Evolutionary conservation across 192 early-diverging fungal species (phyloP), one percentile per base, ranked within the genome.

Genomic region (Linnemannia hyalina): DNA sequence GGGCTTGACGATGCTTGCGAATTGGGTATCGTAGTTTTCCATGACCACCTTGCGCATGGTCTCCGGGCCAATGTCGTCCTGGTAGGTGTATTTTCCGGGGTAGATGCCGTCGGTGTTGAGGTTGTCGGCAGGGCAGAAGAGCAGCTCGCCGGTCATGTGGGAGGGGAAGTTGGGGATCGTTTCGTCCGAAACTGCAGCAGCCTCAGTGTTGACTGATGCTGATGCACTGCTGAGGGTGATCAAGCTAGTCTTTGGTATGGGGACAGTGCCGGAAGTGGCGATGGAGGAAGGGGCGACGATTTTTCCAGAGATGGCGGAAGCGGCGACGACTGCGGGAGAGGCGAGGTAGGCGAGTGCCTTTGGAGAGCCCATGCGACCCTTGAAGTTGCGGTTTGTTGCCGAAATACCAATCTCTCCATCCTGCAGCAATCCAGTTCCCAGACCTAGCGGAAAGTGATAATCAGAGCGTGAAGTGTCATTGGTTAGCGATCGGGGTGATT

Each of bases 61-160:
- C 70, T 96, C 97, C 10, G 93, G 91, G 13, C 94, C 92, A 85
- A 99, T 93, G 79, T 99, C 97, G 85, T 99, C 98, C 81, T 97
- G 94, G 84, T 99, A 99, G 6, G 98, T 99, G 90, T 99, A 99
- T 83, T 98, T 98, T 55, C 98, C 98, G 8, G 98, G 97, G 82
- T 99, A 99, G 74, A 99, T 99, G 46, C 96, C 98, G 90, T 99
- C 98, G 11, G 98, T 99, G 90, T 99, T 99, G 74, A 99, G 91
- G 88, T 99, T 99, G 91, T 99, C 98, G 10, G 93, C 93, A 23
- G 94, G 95, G 78, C 95, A 95, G 87, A 97, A 99, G 32, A 99
- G 52, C 13, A 99, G 82, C 76, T 97, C 96, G 70, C 98, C 98
- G 29, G 82, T 87, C 70, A 98, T 93, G 29, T 87, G 85, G 6